phyloP scores from a whole-genome alignment of 2,329 filamentous ascomycete genomes.

The Raffaelea arxii region DNA sequence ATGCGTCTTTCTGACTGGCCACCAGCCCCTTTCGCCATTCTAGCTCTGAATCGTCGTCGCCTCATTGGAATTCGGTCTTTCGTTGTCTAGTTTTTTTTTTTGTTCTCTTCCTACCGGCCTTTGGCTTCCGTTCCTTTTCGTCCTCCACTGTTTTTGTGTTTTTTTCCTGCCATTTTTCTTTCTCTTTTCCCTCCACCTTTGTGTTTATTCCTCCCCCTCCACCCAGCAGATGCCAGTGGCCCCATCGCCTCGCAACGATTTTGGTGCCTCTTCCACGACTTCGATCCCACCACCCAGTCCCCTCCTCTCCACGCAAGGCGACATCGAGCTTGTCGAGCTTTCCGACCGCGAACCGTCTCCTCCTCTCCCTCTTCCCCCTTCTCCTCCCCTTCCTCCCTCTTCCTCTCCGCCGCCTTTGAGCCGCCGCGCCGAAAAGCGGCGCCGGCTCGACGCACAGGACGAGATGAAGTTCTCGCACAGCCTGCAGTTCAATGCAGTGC shows the following conservation, averaged over 20 bases:
- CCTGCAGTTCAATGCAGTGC: conserved; percentile 98
- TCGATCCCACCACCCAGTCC: too few species aligned
- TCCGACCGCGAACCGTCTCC: background rate
- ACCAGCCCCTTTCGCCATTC: too few species aligned
- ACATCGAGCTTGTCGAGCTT: conserved; percentile 5
- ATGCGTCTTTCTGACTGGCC: too few species aligned
- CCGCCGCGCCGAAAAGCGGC: conserved; percentile 41
- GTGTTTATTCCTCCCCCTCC: background rate
- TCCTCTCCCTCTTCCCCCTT: background rate
- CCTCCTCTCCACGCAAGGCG: too few species aligned
- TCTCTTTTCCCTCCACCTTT: background rate
- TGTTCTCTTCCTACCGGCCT: too few species aligned
- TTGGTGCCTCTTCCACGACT: too few species aligned
- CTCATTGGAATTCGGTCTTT: too few species aligned
- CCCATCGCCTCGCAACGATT: too few species aligned
- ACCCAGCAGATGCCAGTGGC: too few species aligned
- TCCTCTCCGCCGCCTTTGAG: background rate
- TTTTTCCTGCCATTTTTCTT: background rate
- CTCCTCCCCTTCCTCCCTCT: background rate
- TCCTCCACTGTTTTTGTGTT: background rate
- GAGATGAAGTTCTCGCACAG: conserved; percentile 99
- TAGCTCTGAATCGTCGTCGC: too few species aligned
- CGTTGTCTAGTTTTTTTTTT: too few species aligned
- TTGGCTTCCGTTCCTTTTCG: too few species aligned
- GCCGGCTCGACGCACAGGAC: conserved; percentile 61